Percentiles rank a stretch among this genome's conserved stretches.
Evolutionary conservation across 441 rosid species (phyloP).

Genomic region (Euphorbia celastroides): DNA sequence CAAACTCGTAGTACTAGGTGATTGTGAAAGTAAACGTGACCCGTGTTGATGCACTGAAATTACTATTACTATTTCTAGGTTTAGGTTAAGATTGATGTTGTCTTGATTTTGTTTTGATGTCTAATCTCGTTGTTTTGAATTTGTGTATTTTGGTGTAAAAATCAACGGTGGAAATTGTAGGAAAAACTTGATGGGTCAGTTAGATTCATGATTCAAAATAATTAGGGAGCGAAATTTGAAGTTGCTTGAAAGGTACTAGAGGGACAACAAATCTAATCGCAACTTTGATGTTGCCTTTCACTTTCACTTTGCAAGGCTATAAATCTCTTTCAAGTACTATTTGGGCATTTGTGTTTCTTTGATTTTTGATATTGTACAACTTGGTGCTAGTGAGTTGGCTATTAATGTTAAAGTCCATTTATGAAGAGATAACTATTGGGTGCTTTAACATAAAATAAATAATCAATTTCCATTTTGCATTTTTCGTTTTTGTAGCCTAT

Average conservation of each 20-base stretch:
- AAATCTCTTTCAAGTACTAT: background rate
- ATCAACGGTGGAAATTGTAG: too few species aligned
- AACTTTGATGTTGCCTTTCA: background rate
- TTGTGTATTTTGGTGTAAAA: too few species aligned
- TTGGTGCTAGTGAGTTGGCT: too few species aligned
- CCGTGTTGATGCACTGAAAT: slow-evolving; percentile 26
- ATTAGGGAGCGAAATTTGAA: background rate
- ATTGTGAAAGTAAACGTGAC: slow-evolving; percentile 50
- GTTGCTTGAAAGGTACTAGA: background rate
- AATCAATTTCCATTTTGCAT: too few species aligned
- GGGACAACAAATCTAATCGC: background rate
- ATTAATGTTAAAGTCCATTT: too few species aligned
- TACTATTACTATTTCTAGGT: slow-evolving; percentile 22
- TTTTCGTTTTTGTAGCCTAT: too few species aligned
- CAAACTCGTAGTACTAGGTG: slow-evolving; percentile 51
- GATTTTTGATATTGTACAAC: too few species aligned
- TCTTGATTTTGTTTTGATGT: background rate
- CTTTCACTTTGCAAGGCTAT: background rate
- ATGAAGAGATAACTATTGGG: too few species aligned
- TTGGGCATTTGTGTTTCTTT: too few species aligned
- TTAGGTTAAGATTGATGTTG: slow-evolving; percentile 32
- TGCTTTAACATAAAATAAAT: too few species aligned
- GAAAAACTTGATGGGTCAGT: background rate
- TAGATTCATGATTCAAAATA: background rate
- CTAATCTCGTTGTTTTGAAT: too few species aligned